A percentile compares a stretch with the other conserved stretches of the same genome.
Conservation (phyloP, 768 basidiomycete genomes). For the Termitomyces eurrhizus region DNA sequence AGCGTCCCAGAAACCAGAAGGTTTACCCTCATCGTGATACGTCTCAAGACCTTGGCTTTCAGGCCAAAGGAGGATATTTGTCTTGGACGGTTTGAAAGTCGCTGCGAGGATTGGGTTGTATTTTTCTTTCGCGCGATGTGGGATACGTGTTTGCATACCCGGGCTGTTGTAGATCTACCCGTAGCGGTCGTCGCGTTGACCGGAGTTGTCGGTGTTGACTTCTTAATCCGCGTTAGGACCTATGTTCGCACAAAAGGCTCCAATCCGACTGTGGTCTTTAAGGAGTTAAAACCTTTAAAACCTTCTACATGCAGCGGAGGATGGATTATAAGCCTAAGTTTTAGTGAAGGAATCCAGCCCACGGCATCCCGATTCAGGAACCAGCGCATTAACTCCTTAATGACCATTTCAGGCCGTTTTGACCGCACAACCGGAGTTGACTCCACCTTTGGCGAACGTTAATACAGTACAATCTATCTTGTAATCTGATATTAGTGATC, state of each 20-base stretch:
- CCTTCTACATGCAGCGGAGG: too few relatives aligned
- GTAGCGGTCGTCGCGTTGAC: neutral
- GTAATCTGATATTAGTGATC: neutral
- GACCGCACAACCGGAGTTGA: too few relatives aligned
- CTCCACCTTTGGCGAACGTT: neutral
- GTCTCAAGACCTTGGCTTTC: slow-evolving; percentile 17
- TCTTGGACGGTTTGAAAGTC: slow-evolving; percentile 17
- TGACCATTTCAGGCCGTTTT: neutral
- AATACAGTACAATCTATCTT: neutral
- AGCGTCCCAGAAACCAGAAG: slow-evolving; percentile 33
- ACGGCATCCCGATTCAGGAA: neutral
- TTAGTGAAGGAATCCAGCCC: neutral
- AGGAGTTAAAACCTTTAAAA: too few relatives aligned
- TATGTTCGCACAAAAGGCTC: too few relatives aligned
- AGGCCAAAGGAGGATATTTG: slow-evolving; percentile 9
- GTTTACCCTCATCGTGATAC: slow-evolving; percentile 13
- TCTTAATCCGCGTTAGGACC: too few relatives aligned
- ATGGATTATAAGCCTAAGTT: too few relatives aligned
- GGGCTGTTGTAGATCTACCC: neutral
- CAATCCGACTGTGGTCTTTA: too few relatives aligned
- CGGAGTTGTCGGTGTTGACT: neutral
- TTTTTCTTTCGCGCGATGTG: neutral
- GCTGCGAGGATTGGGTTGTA: slow-evolving; percentile 27
- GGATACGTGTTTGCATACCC: neutral
- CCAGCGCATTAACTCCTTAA: neutral